phyloP scores from a whole-genome alignment of 495 filamentous ascomycete genomes.

The Rhizodiscina lignyota region DNA sequence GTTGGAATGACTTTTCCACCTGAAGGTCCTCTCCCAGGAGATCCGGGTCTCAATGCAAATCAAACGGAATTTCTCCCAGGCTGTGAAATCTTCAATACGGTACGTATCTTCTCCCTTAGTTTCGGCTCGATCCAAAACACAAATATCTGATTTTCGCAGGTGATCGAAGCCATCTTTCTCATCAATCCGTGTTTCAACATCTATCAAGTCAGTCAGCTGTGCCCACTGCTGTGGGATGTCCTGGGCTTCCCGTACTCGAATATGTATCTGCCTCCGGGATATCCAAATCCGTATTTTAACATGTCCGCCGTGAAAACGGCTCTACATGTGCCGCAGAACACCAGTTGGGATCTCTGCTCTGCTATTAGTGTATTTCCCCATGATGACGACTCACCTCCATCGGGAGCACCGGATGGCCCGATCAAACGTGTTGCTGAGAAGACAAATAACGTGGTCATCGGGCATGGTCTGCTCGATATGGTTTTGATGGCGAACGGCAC shows the following conservation, averaged over 20 bases:
- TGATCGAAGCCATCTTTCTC: slow-evolving; percentile 35
- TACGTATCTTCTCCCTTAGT: too few relatives aligned
- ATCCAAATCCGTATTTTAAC: background rate
- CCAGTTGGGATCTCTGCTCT: background rate
- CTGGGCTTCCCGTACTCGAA: slow-evolving; percentile 38
- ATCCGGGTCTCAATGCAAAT: background rate
- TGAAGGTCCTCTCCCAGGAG: background rate
- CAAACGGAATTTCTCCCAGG: background rate
- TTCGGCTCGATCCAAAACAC: too few relatives aligned
- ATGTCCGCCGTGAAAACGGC: background rate
- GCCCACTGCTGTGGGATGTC: slow-evolving; percentile 38
- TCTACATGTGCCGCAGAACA: background rate
- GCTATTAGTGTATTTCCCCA: slow-evolving; percentile 15
- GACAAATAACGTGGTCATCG: background rate
- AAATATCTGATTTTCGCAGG: too few relatives aligned
- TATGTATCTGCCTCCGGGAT: slow-evolving; percentile 13
- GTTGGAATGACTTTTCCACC: background rate
- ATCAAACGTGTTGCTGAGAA: background rate
- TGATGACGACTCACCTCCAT: too few relatives aligned
- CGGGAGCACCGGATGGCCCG: background rate
- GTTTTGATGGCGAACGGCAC: background rate
- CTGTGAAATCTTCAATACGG: background rate
- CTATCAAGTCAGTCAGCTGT: background rate
- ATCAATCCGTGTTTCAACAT: slow-evolving; percentile 12
- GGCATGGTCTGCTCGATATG: background rate